Conservation (phyloP, 306 rosid genomes). For the Pueraria montana region DNA sequence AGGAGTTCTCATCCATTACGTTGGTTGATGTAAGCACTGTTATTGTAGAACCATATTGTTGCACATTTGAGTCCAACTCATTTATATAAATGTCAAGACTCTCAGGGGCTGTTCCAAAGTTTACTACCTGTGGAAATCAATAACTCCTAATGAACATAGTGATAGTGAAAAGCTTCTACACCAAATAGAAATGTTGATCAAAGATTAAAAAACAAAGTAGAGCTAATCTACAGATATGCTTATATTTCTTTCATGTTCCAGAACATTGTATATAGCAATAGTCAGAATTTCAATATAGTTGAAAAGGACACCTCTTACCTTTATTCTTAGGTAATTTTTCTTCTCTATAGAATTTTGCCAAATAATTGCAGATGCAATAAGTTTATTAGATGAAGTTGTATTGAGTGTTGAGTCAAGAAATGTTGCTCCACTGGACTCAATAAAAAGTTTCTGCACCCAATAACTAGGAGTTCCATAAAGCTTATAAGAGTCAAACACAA, state of each 20-base stretch:
- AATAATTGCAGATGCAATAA: not conserved
- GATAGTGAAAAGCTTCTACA: not conserved
- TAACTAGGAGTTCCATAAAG: conserved; percentile 20
- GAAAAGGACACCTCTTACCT: not conserved
- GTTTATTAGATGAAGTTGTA: not conserved
- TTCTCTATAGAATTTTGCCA: not conserved
- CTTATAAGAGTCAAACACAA: conserved; percentile 6
- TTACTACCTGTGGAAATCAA: conserved; percentile 62
- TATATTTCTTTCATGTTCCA: not conserved
- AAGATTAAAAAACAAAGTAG: not conserved
- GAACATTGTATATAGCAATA: not conserved
- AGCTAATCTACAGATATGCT: not conserved
- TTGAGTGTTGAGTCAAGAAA: not conserved
- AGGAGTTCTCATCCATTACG: conserved; percentile 78
- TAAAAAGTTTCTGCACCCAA: conserved; percentile 21
- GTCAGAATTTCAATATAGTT: not conserved
- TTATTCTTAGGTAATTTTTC: conserved; percentile 13
- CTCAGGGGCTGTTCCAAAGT: conserved; percentile 59
- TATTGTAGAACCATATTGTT: conserved; percentile 52
- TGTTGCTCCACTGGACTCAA: conserved; percentile 24
- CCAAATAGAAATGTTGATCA: not conserved
- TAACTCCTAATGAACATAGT: not conserved
- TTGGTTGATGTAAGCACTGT: conserved; percentile 62
- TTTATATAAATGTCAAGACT: conserved; percentile 54
- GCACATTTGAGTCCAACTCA: conserved; percentile 50